Evolutionary conservation across 371 early-diverging fungal genomes (phyloP), one percentile per base, ranked within the genome.

Genomic region (Mortierella polycephala): DNA sequence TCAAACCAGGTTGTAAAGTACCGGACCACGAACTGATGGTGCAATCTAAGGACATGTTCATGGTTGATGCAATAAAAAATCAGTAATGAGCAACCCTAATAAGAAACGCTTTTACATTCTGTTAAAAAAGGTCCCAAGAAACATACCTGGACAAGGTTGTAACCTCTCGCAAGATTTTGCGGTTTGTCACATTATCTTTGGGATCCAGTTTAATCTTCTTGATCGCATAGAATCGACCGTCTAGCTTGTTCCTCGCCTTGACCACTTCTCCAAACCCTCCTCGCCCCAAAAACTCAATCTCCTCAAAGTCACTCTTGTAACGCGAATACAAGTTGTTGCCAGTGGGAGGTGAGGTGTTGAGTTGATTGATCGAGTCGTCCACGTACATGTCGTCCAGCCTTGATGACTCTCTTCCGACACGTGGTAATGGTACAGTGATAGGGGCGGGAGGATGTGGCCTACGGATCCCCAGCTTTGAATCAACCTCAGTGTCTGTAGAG

Each of bases 1-100:
- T 96, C 96, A 64, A 94, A 92, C 98, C 98, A 98, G 2, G 97
- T 95, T 21, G 96, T 95, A 80, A 95, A 96, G 71, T 95, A 97
- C 20, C 98, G 87, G 0, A 97, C 97, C 7, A 96, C 93, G 76
- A 92, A 93, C 72, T 94, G 94, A 77, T 96, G 95, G 77, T 96
- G 95, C 18, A 98, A 83, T 12, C 97, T 70, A 56, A 23, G 13
- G 13, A 11, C 9, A 8, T 8, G 23, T 0, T 4, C 30, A 30
- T 30, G 30, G 30, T 30, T 30, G 30, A 9, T 4, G 39, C 45
- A 46, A 40, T 1, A 52, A 30, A 14, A 21, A 14, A 14, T 39
- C 9, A 18, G 23, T 6, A 51, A 40, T 16, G 6, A 37, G 1
- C 45, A 1, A 12, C 7, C 6, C 51, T 1, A 14, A 12, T 9